phyloP scores from a whole-genome alignment of 805 yeast species.

The Ogataea neopini region DNA sequence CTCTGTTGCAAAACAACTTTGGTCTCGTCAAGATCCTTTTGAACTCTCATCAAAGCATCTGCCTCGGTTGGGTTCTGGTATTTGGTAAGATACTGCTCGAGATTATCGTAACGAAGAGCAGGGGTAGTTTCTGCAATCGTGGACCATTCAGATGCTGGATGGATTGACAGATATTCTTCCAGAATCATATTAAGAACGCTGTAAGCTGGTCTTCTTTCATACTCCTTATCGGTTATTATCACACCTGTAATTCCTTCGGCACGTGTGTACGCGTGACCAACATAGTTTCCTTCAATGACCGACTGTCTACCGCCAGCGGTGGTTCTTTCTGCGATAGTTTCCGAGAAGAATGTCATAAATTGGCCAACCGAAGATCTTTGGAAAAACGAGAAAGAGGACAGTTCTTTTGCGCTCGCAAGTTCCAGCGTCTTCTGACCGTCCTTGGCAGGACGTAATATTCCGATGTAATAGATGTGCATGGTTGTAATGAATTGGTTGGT shows the following conservation, averaged over 20 bases:
- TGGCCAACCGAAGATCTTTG: conserved; percentile 76
- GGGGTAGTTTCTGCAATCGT: conserved; percentile 46
- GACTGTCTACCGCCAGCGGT: conserved; percentile 88
- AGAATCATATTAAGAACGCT: conserved; percentile 85
- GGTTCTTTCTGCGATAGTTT: conserved; percentile 88
- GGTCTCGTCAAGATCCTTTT: conserved; percentile 96
- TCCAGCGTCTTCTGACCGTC: conserved; percentile 65
- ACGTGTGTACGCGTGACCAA: conserved; percentile 90
- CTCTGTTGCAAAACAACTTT: conserved; percentile 95
- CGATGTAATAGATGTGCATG: conserved; percentile 93
- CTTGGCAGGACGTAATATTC: conserved; percentile 64
- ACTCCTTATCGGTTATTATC: conserved; percentile 89
- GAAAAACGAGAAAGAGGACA: conserved; percentile 85
- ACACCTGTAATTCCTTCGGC: conserved; percentile 92
- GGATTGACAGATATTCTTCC: conserved; percentile 85
- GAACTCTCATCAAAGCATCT: conserved; percentile 94
- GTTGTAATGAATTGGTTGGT: not conserved
- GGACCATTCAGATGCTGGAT: conserved; percentile 75
- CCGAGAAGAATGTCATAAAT: conserved; percentile 92
- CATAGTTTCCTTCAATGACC: conserved; percentile 87
- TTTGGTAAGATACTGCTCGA: conserved; percentile 70
- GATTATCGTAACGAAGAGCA: conserved; percentile 53
- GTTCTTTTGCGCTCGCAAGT: conserved; percentile 76
- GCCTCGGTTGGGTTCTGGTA: conserved; percentile 98
- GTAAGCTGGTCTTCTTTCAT: conserved; percentile 96